These are phyloP conservation scores for Omphalotus guepiniiformis DNA, from an alignment of 768 basidiomycete species.

Conservation along the genomic window DNA sequence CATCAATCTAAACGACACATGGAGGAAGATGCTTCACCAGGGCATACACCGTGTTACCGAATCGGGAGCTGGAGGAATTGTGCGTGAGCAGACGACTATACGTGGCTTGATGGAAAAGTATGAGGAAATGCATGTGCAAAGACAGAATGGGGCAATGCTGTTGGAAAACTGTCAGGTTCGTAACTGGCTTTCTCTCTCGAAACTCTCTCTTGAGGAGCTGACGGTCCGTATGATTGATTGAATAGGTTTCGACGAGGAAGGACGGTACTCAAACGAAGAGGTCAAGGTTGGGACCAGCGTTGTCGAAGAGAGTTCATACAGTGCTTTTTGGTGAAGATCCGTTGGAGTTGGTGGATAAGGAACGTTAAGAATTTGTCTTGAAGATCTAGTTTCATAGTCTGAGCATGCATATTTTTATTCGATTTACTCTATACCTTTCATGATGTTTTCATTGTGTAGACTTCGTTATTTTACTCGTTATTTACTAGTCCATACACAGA, in stretches of 20 bases:
- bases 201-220: neutral
- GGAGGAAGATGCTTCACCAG: neutral
- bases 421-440: too few relatives aligned
- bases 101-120: neutral
- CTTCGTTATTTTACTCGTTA: too few relatives aligned
- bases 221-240: too few relatives aligned
- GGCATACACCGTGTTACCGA: constrained; percentile 1
- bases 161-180: constrained; percentile 1
- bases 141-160: neutral
- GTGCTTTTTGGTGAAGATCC: neutral
- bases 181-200: neutral
- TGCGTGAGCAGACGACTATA: neutral
- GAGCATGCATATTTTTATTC: too few relatives aligned
- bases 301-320: constrained; percentile 5
- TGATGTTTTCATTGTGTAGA: too few relatives aligned
- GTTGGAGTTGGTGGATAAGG: neutral
- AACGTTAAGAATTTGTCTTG: too few relatives aligned
- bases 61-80: neutral
- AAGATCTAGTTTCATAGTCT: too few relatives aligned
- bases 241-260: too few relatives aligned
- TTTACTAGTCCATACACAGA: too few relatives aligned
- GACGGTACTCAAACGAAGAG: too few relatives aligned
- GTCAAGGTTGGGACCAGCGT: neutral
- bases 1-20: neutral
- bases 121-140: neutral